phyloP scores from a whole-genome alignment of 345 rosid species.

The Bruguiera gymnorhiza region DNA sequence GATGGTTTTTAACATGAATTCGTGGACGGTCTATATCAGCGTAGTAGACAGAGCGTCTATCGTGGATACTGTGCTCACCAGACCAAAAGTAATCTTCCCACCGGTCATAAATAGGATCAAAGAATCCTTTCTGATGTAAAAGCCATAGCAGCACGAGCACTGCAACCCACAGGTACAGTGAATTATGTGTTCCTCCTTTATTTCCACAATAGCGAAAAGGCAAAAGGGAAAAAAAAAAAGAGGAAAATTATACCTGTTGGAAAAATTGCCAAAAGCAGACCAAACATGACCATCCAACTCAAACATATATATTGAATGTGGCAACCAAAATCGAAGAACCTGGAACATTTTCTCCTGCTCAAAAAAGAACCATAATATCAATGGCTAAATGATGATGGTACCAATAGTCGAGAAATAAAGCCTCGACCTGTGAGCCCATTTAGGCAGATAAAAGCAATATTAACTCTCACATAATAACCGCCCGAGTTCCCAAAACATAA shows the following conservation, averaged over 20 bases:
- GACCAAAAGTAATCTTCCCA: conserved; percentile 60
- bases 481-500: too few relatives aligned
- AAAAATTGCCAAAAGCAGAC: conserved; percentile 62
- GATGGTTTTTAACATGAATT: conserved; percentile 31
- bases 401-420: neutral
- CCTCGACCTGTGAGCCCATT: neutral
- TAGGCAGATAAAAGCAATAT: neutral
- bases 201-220: neutral
- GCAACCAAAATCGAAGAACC: conserved; percentile 85
- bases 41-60: conserved; percentile 21
- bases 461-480: too few relatives aligned
- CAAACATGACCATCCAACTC: conserved; percentile 83
- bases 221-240: neutral
- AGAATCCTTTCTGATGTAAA: conserved; percentile 82
- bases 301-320: conserved; percentile 86
- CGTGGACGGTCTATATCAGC: conserved; percentile 23
- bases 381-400: neutral
- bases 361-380: conserved; percentile 8
- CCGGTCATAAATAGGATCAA: conserved; percentile 81
- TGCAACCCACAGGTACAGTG: conserved; percentile 29
- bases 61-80: conserved; percentile 20
- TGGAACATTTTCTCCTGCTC: conserved; percentile 65
- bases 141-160: conserved; percentile 78
- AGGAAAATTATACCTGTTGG: conserved; percentile 55
- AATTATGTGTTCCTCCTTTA: neutral